Evolutionary conservation across 495 filamentous ascomycete genomes (phyloP).

Genomic region (Penicillium pancosmium): DNA sequence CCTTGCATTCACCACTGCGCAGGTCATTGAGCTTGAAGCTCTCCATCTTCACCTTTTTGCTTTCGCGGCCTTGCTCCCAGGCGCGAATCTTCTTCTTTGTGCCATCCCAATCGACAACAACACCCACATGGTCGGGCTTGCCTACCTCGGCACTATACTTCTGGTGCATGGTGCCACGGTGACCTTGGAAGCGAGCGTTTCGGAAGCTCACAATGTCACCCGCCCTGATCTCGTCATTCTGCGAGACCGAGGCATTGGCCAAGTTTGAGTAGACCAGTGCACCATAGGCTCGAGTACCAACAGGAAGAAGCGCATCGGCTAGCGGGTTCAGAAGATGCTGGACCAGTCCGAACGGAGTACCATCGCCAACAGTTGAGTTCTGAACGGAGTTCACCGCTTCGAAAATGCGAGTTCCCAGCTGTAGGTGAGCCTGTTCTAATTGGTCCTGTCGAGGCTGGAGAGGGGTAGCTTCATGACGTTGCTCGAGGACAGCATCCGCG

Average conservation of each 20-base stretch:
- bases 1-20: conserved; percentile 91
- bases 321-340: conserved; percentile 76
- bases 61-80: conserved; percentile 95
- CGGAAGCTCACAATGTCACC: conserved; percentile 94
- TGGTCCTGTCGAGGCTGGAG: conserved; percentile 88
- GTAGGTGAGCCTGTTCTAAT: conserved; percentile 78
- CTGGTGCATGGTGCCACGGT: conserved; percentile 90
- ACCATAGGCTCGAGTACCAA: conserved; percentile 86
- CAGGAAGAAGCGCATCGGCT: conserved; percentile 72
- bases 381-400: conserved; percentile 68
- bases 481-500: conserved; percentile 71
- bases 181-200: conserved; percentile 93
- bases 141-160: conserved; percentile 92
- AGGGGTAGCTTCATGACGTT: conserved; percentile 86
- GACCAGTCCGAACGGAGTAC: conserved; percentile 73
- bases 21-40: conserved; percentile 92
- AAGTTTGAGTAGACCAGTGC: conserved; percentile 91
- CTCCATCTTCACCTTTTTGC: conserved; percentile 91
- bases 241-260: conserved; percentile 85
- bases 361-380: conserved; percentile 80
- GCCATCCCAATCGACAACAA: conserved; percentile 99
- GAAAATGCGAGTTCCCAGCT: conserved; percentile 74
- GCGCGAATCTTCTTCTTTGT: conserved; percentile 96
- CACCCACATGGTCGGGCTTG: conserved; percentile 87
- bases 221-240: conserved; percentile 91